Evolutionary conservation across 768 basidiomycete species (phyloP), one percentile per base, ranked within the genome.

Genomic region (Pleurotus platypus): DNA sequence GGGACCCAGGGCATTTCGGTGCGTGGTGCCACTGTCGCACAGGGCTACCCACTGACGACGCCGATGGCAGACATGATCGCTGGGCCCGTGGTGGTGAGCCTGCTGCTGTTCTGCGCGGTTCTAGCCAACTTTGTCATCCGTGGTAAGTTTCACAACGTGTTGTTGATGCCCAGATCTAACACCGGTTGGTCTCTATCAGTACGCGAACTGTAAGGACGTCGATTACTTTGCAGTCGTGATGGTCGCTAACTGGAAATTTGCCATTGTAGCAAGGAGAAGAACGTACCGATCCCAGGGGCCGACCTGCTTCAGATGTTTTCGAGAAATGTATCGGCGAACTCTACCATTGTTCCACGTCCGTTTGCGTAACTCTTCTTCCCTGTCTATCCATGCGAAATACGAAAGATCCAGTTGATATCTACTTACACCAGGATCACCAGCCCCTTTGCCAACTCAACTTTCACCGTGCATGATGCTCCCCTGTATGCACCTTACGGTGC

Each of bases 1-100:
- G 95, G 47, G 90, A 94, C 71, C 88, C 93, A 24, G 90, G 92
- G 0, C 85, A 90, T 64, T 97, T 97, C 62, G 94, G 94, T 97
- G 56, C 45, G 78, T 70, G 30, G 9, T 35, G 30, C 30, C 30
- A 35, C 4, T 26, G 24, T 35, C 9, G 30, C 30, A 35, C 8
- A 35, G 30, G 8, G 30, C 30, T 35, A 30, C 30, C 30, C 2
- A 35, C 30, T 35, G 9, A 35, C 30, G 9, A 35, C 9, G 9
- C 9, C 9, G 24, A 35, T 47, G 50, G 15, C 60, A 96, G 96
- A 97, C 64, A 82, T 86, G 49, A 80, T 94, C 6, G 67, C 79
- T 2, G 97, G 95, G 1, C 97, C 97, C 0, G 67, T 98, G 20
- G 57, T 94, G 30, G 84, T 99, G 49, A 94, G 90, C 64, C 73